These are phyloP conservation scores for Dittrichia graveolens DNA, from an alignment of 129 eudicot species.

Conservation along the genomic window DNA sequence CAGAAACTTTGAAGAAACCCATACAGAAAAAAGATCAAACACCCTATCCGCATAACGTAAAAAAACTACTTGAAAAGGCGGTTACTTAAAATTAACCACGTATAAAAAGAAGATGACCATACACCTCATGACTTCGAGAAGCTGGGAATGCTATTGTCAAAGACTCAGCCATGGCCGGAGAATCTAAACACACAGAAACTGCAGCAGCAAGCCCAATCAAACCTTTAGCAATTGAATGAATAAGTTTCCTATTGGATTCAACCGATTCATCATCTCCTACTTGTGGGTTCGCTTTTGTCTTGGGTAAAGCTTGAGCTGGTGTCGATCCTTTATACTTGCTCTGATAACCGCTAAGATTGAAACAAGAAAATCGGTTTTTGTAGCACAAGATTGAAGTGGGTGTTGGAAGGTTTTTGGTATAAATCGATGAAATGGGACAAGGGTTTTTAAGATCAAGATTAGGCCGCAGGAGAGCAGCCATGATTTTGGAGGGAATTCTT, in stretches of 20 bases:
- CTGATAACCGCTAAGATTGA: constrained; percentile 11
- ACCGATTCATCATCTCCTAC: constrained; percentile 9
- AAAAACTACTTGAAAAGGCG: background rate
- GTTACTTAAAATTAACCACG: too few species aligned
- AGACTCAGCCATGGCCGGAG: constrained; percentile 85
- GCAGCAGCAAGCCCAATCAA: constrained; percentile 83
- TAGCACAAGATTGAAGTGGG: constrained; percentile 45
- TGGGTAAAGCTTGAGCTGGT: constrained; percentile 22
- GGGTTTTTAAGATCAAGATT: constrained; percentile 47
- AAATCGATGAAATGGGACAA: constrained; percentile 39
- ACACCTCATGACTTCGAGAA: constrained; percentile 86
- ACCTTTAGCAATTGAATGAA: constrained; percentile 52
- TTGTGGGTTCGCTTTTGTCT: constrained; percentile 19
- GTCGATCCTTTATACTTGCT: constrained; percentile 26
- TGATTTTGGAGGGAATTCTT: constrained; percentile 24
- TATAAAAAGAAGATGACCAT: background rate
- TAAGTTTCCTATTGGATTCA: constrained; percentile 38
- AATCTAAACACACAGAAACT: constrained; percentile 50
- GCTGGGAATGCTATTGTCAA: constrained; percentile 89
- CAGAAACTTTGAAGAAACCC: background rate
- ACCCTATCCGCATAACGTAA: constrained; percentile 16
- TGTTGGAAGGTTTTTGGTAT: constrained; percentile 25
- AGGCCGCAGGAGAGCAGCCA: constrained; percentile 48
- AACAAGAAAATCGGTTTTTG: constrained; percentile 33
- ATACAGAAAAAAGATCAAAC: constrained; percentile 18